Percentiles rank a stretch among this genome's conserved stretches.
Conservation (phyloP, 108 stramenopile species). For the Bacterosira constricta region DNA sequence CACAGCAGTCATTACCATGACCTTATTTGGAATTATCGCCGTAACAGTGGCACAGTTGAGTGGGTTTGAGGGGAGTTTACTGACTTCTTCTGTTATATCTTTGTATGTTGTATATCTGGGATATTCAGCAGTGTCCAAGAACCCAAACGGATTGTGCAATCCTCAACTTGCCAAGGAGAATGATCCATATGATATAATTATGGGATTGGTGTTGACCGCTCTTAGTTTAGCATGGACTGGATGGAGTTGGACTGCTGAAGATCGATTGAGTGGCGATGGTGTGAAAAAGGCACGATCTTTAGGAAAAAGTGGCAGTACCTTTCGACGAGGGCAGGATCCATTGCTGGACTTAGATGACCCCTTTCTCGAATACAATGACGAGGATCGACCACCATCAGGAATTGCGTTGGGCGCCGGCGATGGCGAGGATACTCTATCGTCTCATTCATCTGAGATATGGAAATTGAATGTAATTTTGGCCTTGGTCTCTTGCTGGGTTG, state of each 20-base stretch:
- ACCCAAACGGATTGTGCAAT: constrained; percentile 82
- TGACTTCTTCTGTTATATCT: constrained; percentile 86
- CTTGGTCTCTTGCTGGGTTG: constrained; percentile 80
- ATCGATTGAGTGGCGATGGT: constrained; percentile 46
- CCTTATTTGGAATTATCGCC: constrained; percentile 73
- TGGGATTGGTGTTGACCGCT: constrained; percentile 80
- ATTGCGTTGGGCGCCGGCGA: constrained; percentile 52
- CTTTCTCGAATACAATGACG: constrained; percentile 65
- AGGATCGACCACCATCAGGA: constrained; percentile 61
- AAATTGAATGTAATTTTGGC: constrained; percentile 90
- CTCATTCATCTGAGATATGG: constrained; percentile 61
- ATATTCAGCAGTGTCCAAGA: constrained; percentile 88
- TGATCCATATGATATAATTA: constrained; percentile 72
- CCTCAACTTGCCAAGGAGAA: constrained; percentile 71
- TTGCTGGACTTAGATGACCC: constrained; percentile 76
- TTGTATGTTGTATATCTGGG: constrained; percentile 82
- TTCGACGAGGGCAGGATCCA: constrained; percentile 43
- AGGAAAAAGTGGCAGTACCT: constrained; percentile 9
- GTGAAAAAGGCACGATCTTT: constrained; percentile 54
- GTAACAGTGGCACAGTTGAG: constrained; percentile 71
- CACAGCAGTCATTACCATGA: constrained; percentile 82
- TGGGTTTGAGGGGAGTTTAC: constrained; percentile 80
- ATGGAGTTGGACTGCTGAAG: constrained; percentile 54
- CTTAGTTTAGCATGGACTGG: constrained; percentile 90
- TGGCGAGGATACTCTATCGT: constrained; percentile 28